Conservation (phyloP, 148 eudicot species). For the Nepenthes gracilis region DNA sequence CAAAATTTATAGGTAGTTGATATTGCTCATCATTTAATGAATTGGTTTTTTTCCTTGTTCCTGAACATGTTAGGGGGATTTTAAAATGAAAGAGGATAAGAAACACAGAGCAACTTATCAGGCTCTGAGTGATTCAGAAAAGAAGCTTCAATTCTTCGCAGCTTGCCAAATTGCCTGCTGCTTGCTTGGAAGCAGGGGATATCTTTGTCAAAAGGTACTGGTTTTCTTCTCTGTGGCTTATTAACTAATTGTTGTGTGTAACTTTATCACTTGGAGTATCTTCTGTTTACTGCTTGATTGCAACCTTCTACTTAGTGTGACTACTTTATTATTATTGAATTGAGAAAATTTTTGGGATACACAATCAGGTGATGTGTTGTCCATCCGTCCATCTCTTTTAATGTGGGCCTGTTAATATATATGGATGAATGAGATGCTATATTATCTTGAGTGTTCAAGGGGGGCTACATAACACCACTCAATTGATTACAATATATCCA, state of each 20-base stretch:
- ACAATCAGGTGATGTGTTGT: too few species aligned
- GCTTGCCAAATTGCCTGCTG: conserved; percentile 97
- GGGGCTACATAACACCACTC: too few species aligned
- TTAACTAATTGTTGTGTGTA: too few species aligned
- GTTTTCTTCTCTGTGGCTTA: conserved; percentile 1
- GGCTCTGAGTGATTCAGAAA: conserved; percentile 46
- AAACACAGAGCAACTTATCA: conserved; percentile 82
- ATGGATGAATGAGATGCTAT: too few species aligned
- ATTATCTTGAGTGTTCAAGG: too few species aligned
- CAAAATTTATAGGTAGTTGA: too few species aligned
- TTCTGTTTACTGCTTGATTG: neutral
- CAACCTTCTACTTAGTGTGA: neutral
- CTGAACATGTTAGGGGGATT: conserved; percentile 50
- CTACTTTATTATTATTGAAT: neutral
- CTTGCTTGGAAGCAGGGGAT: conserved; percentile 90
- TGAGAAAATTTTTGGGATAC: too few species aligned
- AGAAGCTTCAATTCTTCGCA: conserved; percentile 78
- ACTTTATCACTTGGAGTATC: neutral
- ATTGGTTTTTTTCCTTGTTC: neutral
- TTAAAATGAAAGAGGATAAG: conserved; percentile 68
- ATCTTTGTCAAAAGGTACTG: conserved; percentile 91
- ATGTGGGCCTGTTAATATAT: too few species aligned
- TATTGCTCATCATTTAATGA: neutral
- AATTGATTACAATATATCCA: too few species aligned
- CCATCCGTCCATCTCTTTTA: too few species aligned